Evolutionary conservation across 495 filamentous ascomycete species (phyloP).

Genomic region (Staphylotrichum longicolle): DNA sequence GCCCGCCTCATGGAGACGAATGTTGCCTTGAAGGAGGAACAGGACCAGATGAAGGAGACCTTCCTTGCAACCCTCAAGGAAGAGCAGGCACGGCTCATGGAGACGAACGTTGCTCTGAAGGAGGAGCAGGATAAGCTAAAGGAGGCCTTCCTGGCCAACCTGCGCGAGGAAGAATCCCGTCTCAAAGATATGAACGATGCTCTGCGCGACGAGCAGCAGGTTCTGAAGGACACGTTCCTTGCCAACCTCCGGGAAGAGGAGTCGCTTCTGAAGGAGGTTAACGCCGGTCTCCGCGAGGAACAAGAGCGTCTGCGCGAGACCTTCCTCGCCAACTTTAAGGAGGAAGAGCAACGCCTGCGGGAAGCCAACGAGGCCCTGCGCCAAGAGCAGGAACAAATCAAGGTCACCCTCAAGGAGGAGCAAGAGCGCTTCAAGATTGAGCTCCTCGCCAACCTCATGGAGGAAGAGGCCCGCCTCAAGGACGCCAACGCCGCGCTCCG

Average conservation of each 20-base stretch:
- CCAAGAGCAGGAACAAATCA: constrained; percentile 24
- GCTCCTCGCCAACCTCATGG: constrained; percentile 65
- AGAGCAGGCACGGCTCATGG: constrained; percentile 63
- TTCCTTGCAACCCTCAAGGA: constrained; percentile 58
- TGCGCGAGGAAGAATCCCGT: constrained; percentile 30
- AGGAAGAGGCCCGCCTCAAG: constrained; percentile 76
- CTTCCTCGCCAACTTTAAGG: constrained; percentile 32
- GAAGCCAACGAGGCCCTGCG: constrained; percentile 22
- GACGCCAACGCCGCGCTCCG: constrained; percentile 61
- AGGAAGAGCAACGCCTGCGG: constrained; percentile 28
- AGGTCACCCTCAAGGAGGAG: constrained; percentile 30
- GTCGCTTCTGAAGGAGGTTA: constrained; percentile 63
- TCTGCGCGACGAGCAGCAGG: constrained; percentile 67
- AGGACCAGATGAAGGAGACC: constrained; percentile 42
- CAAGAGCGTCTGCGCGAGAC: constrained; percentile 39
- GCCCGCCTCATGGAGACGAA: constrained; percentile 26
- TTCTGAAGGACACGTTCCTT: constrained; percentile 67
- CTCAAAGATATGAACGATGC: constrained; percentile 39
- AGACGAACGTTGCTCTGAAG: constrained; percentile 27
- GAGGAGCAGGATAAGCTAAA: constrained; percentile 32
- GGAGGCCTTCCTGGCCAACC: constrained; percentile 24
- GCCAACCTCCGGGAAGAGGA: constrained; percentile 64
- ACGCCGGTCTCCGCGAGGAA: constrained; percentile 52
- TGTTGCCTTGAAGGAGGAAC: constrained; percentile 29
- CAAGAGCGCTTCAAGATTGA: constrained; percentile 33